A percentile compares a stretch with the other conserved stretches of the same genome.
phyloP scores from a whole-genome alignment of 2,329 filamentous ascomycete species.

The Pseudogymnoascus sp. region DNA sequence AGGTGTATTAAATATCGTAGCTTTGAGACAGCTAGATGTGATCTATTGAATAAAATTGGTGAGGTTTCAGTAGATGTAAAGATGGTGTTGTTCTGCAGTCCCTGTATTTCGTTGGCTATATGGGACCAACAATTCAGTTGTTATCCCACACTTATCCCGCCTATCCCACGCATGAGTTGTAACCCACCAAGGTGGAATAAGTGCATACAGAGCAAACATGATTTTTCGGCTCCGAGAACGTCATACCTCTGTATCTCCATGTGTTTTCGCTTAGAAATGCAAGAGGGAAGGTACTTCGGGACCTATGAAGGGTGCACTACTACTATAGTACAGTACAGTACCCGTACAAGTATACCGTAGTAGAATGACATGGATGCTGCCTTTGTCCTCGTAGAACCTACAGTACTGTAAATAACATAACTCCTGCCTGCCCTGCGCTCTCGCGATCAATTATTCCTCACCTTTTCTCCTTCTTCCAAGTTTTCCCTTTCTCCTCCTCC shows the following conservation, averaged over 20 bases:
- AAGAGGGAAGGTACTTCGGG: too few species aligned
- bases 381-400: background rate
- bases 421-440: background rate
- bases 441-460: background rate
- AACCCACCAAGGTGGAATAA: slow-evolving; percentile 9
- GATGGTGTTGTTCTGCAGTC: background rate
- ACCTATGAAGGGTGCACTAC: background rate
- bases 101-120: background rate
- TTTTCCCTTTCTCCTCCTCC: slow-evolving; percentile 4
- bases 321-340: background rate
- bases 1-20: background rate
- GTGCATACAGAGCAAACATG: slow-evolving; percentile 9
- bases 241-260: background rate
- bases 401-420: background rate
- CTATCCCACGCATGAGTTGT: background rate
- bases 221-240: slow-evolving; percentile 13
- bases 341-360: background rate
- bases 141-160: background rate
- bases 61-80: background rate
- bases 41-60: background rate
- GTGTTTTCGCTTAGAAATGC: background rate
- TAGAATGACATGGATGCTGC: background rate
- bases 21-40: background rate
- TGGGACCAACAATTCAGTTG: background rate
- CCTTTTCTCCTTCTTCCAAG: slow-evolving; percentile 2